Evolutionary conservation across 1,284 basidiomycete genomes (phyloP), one percentile per base, ranked within the genome.

Genomic region (Fomitiporia mediterranea): DNA sequence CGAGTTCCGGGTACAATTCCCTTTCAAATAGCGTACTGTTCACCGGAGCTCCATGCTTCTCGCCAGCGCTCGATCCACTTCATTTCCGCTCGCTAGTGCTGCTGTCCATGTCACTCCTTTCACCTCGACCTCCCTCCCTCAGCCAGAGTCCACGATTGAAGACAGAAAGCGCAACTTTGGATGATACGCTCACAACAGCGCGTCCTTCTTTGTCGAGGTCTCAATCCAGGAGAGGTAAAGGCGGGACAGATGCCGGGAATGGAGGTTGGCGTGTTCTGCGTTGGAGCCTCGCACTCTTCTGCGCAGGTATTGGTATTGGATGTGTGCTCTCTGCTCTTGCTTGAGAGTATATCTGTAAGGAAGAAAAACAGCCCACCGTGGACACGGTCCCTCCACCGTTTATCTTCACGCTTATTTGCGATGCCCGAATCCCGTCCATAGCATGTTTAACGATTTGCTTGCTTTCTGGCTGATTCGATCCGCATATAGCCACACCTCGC

Each of bases 1-100:
- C 60, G 60, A 23, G 57, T 62, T 39, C 61, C 13, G 47, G 48
- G 11, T 53, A 57, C n/a, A 8, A 47, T 37, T 49, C 19, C 15
- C 32, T 61, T 4, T 23, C 21, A 21, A n/a, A 32, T 28, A 28
- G 13, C 30, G 19, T 46, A 6, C 43, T 60, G 21, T 27, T 17
- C 51, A 37, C 46, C 15, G 47, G 21, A 32, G 7, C 28, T 15
- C 55, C 57, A 42, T 47, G 46, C 52, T 64, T 61, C 11, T 37
- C 63, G 9, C 60, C 64, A 2, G 27, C 63, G 4, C 67, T 78
- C 42, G 79, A 80, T 58, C 79, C 79, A 2, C 64, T 80, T 13
- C 77, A 80, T 60, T 60, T 80, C 23, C 76, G 74, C 1, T 76
- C 76, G 13, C 65, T 80, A 34, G 8, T 81, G 8, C 65, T 72